Evolutionary conservation across 2,329 filamentous ascomycete species (phyloP).

Genomic region (Colletotrichum karsti): DNA sequence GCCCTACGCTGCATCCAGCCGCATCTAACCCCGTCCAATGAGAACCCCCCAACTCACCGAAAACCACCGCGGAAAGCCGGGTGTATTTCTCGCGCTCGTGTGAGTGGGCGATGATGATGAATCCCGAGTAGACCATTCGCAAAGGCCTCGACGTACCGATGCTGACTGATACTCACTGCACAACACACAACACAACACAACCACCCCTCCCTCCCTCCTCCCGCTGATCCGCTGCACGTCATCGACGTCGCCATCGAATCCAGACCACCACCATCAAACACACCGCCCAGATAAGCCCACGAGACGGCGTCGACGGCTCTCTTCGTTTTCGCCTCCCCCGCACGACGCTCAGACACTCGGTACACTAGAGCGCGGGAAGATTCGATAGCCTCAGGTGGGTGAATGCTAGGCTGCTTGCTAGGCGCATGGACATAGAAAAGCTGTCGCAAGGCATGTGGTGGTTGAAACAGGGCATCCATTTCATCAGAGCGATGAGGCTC

Average conservation of each 20-base stretch:
- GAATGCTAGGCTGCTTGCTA: neutral
- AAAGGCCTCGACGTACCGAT: neutral
- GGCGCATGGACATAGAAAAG: neutral
- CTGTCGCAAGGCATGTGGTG: neutral
- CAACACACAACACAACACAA: too few species aligned
- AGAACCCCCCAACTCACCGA: too few species aligned
- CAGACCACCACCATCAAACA: neutral
- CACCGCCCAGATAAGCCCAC: slow-evolving; percentile 11
- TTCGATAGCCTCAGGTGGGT: neutral
- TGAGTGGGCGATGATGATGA: too few species aligned
- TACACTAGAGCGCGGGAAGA: neutral
- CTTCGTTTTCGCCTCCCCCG: neutral
- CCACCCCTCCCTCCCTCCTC: too few species aligned
- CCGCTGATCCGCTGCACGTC: slow-evolving; percentile 21
- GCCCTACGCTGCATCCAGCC: too few species aligned
- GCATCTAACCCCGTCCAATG: too few species aligned
- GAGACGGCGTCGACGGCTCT: neutral
- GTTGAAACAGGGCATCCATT: neutral
- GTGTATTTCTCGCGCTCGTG: too few species aligned
- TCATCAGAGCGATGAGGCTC: slow-evolving; percentile 25
- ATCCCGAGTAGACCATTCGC: too few species aligned
- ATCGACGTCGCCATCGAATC: neutral
- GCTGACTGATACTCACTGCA: too few species aligned
- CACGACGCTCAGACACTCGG: neutral
- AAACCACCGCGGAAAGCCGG: too few species aligned